Base-by-base conservation (phyloP, 805 yeast species). In the Yarrowia osloensis region DNA sequence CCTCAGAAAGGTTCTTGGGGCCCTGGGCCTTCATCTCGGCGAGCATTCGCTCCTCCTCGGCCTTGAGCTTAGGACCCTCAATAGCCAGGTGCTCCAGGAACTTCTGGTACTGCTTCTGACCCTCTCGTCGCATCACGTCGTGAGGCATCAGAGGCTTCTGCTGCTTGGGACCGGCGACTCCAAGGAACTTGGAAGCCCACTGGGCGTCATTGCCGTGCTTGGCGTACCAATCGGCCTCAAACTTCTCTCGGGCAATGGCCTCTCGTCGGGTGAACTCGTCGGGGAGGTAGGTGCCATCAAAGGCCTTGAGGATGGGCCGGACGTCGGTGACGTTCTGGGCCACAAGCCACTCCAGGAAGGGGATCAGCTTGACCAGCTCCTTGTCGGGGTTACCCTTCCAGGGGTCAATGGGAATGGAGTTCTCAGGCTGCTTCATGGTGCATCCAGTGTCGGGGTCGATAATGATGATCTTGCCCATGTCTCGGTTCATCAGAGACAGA, bases 321-420 rank as follows among this genome's bases (percentile, higher is more conserved):
- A 95, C 95, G 78, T 95, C 99, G 77, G 85, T 85, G 73, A 90
- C 82, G 44, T 84, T 85, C 78, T 91, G 96, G 17, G 97, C 90
- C 17, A 97, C 98, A 69, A 95, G 80, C 80, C 90, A 95, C 80
- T 95, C 99, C 72, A 95, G 85, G 80, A 95, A 88, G 68, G 98
- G 98, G 74, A 95, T 91, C 79, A 93, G 80, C 73, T 83, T 83
- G 71, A 95, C 82, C 74, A 95, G 84, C 69, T 78, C 83, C 67
- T 83, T 82, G 77, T 94, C 97, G 37, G 89, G 83, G 69, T 80
- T 80, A 70, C 99, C 99, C 66, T 83, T 84, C 99, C 99, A 95
- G 69, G 89, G 86, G 70, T 86, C 82, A 77, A 91, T 79, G 69
- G 91, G 87, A 70, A 95, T 85, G n/a, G 97, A 94, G 77, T 95